These are phyloP conservation scores for Metschnikowia aberdeeniae DNA, from an alignment of 805 yeast genomes.

Conservation along the genomic window DNA sequence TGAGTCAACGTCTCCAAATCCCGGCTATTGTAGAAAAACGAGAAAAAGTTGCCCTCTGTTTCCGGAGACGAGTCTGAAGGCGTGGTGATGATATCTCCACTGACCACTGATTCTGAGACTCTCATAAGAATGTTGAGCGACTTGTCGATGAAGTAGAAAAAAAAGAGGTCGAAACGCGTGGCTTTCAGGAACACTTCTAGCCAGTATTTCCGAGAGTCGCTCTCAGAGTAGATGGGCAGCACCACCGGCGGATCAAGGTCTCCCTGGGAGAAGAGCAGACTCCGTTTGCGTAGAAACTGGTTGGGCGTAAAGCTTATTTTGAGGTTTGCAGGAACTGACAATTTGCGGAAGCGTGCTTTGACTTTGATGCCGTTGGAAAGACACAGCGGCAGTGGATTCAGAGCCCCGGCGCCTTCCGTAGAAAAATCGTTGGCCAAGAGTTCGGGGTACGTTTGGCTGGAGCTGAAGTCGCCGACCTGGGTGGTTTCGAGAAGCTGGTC, in stretches of 20 bases:
- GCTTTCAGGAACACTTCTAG: constrained; percentile 26
- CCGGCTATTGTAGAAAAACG: constrained; percentile 24
- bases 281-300: constrained; percentile 4
- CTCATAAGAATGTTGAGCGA: constrained; percentile 28
- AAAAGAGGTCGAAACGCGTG: constrained; percentile 27
- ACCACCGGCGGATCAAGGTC: not conserved
- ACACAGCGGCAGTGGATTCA: not conserved
- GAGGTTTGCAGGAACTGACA: not conserved
- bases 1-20: constrained; percentile 29
- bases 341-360: not conserved
- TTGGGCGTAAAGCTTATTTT: not conserved
- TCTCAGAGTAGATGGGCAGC: constrained; percentile 26
- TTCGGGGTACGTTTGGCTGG: not conserved
- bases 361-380: not conserved
- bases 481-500: not conserved
- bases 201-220: constrained; percentile 27
- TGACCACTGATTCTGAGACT: constrained; percentile 17
- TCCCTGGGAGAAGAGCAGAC: not conserved
- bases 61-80: not conserved
- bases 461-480: not conserved
- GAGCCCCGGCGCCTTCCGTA: no score
- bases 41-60: not conserved
- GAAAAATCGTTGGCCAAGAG: not conserved
- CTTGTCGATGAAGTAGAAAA: constrained; percentile 35
- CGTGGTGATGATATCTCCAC: constrained; percentile 13